Percentiles rank a stretch among this genome's conserved stretches.
phyloP scores from a whole-genome alignment of 225 moss, liverwort and hornwort species.

The Marchantia polymorpha region DNA sequence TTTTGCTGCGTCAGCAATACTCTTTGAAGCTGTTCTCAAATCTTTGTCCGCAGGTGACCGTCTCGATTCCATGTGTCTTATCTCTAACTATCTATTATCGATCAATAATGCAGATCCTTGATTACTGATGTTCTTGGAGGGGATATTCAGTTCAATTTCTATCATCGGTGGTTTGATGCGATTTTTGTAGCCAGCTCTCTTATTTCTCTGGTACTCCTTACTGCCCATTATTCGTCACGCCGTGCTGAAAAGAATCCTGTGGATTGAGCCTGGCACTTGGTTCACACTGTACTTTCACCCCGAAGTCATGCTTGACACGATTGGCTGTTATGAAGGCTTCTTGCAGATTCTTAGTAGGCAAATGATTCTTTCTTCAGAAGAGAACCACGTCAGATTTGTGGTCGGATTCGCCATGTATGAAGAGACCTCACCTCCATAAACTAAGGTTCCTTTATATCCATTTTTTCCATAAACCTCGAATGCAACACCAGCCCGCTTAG shows the following conservation, averaged over 20 bases:
- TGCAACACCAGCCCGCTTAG: not conserved
- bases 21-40: not conserved
- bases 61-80: not conserved
- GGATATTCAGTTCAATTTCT: slow-evolving; percentile 66
- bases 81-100: not conserved
- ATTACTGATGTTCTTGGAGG: slow-evolving; percentile 67
- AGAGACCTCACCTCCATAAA: slow-evolving; percentile 4
- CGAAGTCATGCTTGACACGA: not conserved
- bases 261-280: slow-evolving; percentile 34
- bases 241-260: slow-evolving; percentile 63
- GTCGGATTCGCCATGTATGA: not conserved
- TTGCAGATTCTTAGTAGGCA: not conserved
- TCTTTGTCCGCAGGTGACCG: not conserved
- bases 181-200: slow-evolving; percentile 67
- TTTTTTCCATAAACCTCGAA: not conserved
- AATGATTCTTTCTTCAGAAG: not conserved
- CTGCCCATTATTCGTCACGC: slow-evolving; percentile 53
- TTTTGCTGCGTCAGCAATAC: too few species aligned
- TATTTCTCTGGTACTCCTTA: slow-evolving; percentile 50
- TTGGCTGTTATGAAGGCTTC: not conserved
- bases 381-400: not conserved
- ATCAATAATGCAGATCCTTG: slow-evolving; percentile 37
- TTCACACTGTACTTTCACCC: not conserved
- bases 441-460: not conserved
- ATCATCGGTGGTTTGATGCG: slow-evolving; percentile 71